These are phyloP conservation scores for Aeschynomene evenia DNA, from an alignment of 306 rosid species.

Conservation along the genomic window DNA sequence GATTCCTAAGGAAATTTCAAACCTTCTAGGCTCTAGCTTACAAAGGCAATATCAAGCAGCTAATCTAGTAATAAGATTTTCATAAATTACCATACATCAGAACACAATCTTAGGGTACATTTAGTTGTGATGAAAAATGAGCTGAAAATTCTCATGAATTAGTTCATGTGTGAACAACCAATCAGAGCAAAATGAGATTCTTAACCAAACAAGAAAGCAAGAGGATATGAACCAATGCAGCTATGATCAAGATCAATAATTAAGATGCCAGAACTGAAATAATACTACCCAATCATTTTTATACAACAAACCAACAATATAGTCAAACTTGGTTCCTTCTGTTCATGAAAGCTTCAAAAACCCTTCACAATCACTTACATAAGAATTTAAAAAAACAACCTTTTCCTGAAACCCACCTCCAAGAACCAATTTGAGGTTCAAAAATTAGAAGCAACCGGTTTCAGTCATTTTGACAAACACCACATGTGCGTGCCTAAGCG, in stretches of 20 bases:
- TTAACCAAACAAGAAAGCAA: not conserved
- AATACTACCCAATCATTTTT: not conserved
- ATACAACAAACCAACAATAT: not conserved
- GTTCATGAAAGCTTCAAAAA: not conserved
- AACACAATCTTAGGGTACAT: no score
- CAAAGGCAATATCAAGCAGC: not conserved
- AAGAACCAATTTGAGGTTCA: not conserved
- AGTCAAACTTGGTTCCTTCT: not conserved
- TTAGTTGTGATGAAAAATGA: no score
- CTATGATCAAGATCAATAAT: not conserved
- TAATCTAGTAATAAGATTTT: not conserved
- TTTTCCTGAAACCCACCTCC: not conserved
- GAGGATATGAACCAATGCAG: not conserved
- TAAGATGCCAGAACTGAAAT: not conserved
- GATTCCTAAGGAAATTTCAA: not conserved
- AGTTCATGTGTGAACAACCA: no score
- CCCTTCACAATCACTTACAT: not conserved
- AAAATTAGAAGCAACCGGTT: not conserved
- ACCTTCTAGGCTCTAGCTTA: not conserved
- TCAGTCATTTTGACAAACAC: slow-evolving; percentile 31
- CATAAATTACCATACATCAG: no score
- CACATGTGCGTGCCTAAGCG: not conserved
- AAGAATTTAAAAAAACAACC: not conserved
- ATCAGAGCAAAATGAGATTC: not conserved
- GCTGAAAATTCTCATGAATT: no score